Evolutionary conservation across 805 yeast genomes (phyloP).

Genomic region (Candida sanyiensis): DNA sequence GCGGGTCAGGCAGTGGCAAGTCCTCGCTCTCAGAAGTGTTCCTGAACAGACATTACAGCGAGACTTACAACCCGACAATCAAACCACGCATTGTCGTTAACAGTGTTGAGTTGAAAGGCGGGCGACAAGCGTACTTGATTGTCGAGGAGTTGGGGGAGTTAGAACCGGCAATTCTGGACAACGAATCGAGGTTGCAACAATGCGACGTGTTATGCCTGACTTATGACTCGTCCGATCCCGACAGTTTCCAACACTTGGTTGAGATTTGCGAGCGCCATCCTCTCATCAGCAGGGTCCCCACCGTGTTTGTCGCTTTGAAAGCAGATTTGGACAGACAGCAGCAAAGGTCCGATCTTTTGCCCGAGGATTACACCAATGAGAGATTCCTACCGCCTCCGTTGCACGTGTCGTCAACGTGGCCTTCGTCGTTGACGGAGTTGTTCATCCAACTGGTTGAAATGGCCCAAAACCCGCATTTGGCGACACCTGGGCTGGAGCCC

Average conservation of each 20-base stretch:
- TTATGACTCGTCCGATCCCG: conserved; percentile 95
- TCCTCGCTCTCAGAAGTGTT: conserved; percentile 80
- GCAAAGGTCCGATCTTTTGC: conserved; percentile 79
- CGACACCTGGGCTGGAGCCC: conserved; percentile 74
- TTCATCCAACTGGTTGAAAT: conserved; percentile 86
- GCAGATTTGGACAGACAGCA: conserved; percentile 96
- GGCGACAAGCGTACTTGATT: conserved; percentile 89
- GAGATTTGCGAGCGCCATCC: conserved; percentile 60
- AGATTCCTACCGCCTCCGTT: conserved; percentile 72
- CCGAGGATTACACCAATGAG: conserved; percentile 75
- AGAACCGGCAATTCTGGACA: conserved; percentile 76
- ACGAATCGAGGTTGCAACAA: conserved; percentile 59
- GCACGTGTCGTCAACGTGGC: conserved; percentile 89
- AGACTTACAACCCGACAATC: conserved; percentile 72
- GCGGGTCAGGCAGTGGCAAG: conserved; percentile 84
- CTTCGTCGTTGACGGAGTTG: conserved; percentile 75
- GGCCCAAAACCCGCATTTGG: conserved; percentile 68
- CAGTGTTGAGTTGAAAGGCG: conserved; percentile 89
- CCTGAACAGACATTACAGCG: conserved; percentile 65
- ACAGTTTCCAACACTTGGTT: conserved; percentile 78
- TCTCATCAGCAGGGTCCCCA: conserved; percentile 61
- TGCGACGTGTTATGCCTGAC: conserved; percentile 90
- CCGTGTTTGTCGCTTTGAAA: conserved; percentile 84
- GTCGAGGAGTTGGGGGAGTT: conserved; percentile 86
- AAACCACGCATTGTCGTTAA: conserved; percentile 80